Percentiles rank a stretch among this genome's conserved stretches.
Conservation (phyloP, 2,329 filamentous ascomycete species). For the Ophiostoma sp. region DNA sequence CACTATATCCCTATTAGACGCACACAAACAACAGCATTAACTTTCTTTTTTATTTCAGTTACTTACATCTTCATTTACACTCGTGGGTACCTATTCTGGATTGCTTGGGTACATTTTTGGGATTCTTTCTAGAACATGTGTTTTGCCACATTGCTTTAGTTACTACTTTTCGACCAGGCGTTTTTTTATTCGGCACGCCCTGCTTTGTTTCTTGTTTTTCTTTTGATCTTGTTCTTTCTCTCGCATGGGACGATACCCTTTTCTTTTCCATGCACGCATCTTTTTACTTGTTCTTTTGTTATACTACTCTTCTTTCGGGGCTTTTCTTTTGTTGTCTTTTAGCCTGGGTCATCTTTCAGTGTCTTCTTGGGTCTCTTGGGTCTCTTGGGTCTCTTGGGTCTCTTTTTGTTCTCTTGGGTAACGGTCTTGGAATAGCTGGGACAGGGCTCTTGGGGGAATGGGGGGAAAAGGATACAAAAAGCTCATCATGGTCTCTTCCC, state of each 20-base stretch:
- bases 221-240: not conserved
- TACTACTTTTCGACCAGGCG: not conserved
- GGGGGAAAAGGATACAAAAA: not conserved
- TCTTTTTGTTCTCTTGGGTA: not conserved
- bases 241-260: conserved; percentile 18
- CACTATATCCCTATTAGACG: not conserved
- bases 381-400: not conserved
- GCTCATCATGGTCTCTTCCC: not conserved
- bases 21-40: not conserved
- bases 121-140: not conserved
- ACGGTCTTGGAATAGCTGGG: not conserved
- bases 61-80: not conserved
- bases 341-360: not conserved
- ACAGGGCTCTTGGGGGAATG: not conserved
- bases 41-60: not conserved
- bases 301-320: not conserved
- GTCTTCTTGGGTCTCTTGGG: not conserved
- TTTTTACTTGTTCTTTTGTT: not conserved
- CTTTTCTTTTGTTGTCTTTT: not conserved
- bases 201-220: not conserved
- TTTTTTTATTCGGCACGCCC: not conserved
- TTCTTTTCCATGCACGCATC: not conserved
- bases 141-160: not conserved
- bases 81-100: not conserved
- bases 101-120: not conserved